Percentiles rank a stretch among this genome's conserved stretches.
These are phyloP conservation scores for Pichia ethanolica DNA, from an alignment of 805 yeast species.

Conservation along the genomic window DNA sequence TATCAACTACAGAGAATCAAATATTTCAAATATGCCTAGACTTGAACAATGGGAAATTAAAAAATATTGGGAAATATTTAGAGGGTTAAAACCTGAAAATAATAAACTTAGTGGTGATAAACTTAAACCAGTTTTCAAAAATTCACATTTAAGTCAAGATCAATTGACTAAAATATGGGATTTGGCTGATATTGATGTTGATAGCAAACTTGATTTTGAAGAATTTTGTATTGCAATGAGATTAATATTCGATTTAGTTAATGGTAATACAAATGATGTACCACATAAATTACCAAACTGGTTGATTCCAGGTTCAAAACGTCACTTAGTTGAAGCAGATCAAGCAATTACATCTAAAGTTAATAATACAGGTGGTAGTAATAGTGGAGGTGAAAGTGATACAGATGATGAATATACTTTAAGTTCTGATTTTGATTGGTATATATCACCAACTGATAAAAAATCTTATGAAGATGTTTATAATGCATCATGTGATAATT, in stretches of 20 bases:
- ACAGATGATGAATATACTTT: slow-evolving; percentile 61
- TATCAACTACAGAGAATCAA: no score
- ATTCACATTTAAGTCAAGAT: slow-evolving; percentile 74
- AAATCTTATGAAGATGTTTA: slow-evolving; percentile 72
- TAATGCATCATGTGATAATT: slow-evolving; percentile 62
- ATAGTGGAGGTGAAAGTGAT: slow-evolving; percentile 30
- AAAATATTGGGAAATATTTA: slow-evolving; percentile 96
- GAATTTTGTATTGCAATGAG: slow-evolving; percentile 98
- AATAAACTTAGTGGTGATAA: slow-evolving; percentile 79
- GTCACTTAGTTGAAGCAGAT: slow-evolving; percentile 80
- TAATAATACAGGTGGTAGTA: slow-evolving; percentile 5
- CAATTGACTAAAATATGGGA: slow-evolving; percentile 85
- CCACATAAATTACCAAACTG: slow-evolving; percentile 80
- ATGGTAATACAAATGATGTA: slow-evolving; percentile 48
- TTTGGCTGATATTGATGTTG: slow-evolving; percentile 85
- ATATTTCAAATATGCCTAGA: slow-evolving; percentile 38
- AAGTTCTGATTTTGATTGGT: slow-evolving; percentile 85
- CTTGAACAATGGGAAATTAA: slow-evolving; percentile 93
- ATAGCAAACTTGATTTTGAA: slow-evolving; percentile 89
- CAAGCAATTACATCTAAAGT: slow-evolving; percentile 41
- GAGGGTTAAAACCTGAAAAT: slow-evolving; percentile 74
- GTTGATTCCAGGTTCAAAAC: slow-evolving; percentile 87
- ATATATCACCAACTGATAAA: slow-evolving; percentile 84
- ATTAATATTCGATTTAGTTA: slow-evolving; percentile 82
- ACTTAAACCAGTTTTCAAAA: slow-evolving; percentile 79